Base-by-base conservation (phyloP, 1,284 basidiomycete species). In the Irpex lacteus region DNA sequence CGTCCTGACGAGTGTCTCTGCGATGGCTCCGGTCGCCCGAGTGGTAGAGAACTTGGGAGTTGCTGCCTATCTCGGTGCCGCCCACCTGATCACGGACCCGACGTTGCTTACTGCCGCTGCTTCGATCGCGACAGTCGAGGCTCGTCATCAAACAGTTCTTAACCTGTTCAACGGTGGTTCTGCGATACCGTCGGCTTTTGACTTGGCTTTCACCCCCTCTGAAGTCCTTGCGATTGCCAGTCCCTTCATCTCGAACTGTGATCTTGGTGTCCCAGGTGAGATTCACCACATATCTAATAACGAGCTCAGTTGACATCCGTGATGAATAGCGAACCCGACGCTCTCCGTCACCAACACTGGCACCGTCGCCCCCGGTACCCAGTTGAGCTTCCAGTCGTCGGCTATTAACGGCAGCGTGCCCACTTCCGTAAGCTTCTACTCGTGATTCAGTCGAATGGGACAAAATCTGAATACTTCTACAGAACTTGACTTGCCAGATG, bases 11-110 rank as follows among this genome's bases (percentile, higher is more conserved):
- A 85, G 89, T 74, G 89, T 92, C 54, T 64, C 82, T 7, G 89
- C 88, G 13, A 92, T 94, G 90, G 81, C 87, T 49, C 81, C 85
- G 5, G 83, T 84, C n/a, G 92, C 92, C 2, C 89, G 91, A 67
- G 77, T 89, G 1, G 84, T 95, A n/a, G 93, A 95, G 79, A 83
- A 87, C 66, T 82, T 93, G 54, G 92, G 94, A 69, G 90, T 93
- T 53, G 78, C 81, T 40, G 91, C 91, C 1, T 95, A 95, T 78
- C 84, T 93, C 47, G 93, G 93, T 65, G 92, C 86, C 60, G 87
- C 89, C 5, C 80, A 84, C 61, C 82, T 90, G 60, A 71, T 94
- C 60, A 74, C 78, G 21, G 87, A 92, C 70, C 85, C 88, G n/a
- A 75, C 80, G 40, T 73, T 94, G 68, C 78, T 93, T 60, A 84